Conservation (phyloP, 2,329 filamentous ascomycete species). For the Phaeosphaeria sp. region DNA sequence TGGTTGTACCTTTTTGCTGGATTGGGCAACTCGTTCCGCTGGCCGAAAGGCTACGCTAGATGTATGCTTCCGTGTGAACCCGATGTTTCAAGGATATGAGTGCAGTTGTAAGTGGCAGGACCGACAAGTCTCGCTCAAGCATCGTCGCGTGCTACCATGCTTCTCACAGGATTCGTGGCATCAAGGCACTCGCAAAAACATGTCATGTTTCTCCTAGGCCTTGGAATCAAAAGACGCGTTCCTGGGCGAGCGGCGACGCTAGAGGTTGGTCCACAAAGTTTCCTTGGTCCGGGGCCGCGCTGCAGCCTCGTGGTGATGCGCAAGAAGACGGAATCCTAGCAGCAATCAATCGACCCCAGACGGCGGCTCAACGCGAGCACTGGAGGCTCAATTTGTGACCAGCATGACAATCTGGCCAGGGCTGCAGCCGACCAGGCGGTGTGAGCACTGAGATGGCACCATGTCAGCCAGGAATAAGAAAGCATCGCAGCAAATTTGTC, state of each 20-base stretch:
- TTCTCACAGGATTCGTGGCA: background rate
- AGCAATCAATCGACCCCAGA: slow-evolving; percentile 19
- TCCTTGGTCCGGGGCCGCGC: slow-evolving; percentile 19
- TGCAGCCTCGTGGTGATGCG: slow-evolving; percentile 25
- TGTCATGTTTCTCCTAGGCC: background rate
- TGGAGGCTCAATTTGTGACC: slow-evolving; percentile 13
- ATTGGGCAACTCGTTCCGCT: slow-evolving; percentile 5
- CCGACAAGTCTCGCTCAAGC: background rate
- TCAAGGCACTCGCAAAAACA: background rate
- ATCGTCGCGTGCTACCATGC: background rate
- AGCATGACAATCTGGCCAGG: slow-evolving; percentile 13
- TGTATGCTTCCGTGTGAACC: slow-evolving; percentile 5
- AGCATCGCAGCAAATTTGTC: slow-evolving; percentile 3
- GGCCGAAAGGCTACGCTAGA: background rate
- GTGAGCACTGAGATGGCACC: slow-evolving; percentile 7
- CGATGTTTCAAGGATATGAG: background rate
- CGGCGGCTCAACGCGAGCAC: slow-evolving; percentile 16
- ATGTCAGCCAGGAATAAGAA: slow-evolving; percentile 7
- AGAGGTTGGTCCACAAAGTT: slow-evolving; percentile 19
- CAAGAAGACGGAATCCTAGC: slow-evolving; percentile 12
- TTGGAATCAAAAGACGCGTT: slow-evolving; percentile 2
- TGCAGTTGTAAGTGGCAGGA: background rate
- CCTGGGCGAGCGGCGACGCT: slow-evolving; percentile 24
- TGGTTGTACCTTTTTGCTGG: slow-evolving; percentile 3
- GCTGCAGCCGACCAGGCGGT: slow-evolving; percentile 19